These are phyloP conservation scores for Exserohilum turcica DNA, from an alignment of 2,329 filamentous ascomycete species.

Conservation along the genomic window DNA sequence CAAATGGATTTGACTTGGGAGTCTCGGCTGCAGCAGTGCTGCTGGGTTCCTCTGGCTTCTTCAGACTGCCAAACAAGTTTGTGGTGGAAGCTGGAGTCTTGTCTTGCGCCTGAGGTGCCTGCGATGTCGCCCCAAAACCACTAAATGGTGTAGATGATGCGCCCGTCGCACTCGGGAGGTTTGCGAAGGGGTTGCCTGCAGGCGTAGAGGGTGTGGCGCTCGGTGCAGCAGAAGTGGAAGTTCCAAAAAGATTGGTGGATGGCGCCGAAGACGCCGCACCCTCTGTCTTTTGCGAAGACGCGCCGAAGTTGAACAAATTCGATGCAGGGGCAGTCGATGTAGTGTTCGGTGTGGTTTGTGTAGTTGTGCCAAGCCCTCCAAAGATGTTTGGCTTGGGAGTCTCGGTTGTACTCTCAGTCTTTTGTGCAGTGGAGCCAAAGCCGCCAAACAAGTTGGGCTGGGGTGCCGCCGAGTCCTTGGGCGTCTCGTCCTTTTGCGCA, in stretches of 20 bases:
- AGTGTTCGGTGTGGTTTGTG: constrained; percentile 15
- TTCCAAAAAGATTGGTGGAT: constrained; percentile 21
- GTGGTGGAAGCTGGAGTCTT: constrained; percentile 14
- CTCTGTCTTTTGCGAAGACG: constrained; percentile 16
- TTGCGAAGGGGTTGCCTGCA: constrained; percentile 23
- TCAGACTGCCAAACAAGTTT: constrained; percentile 25
- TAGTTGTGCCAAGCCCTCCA: constrained; percentile 17
- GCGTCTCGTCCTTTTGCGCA: constrained; percentile 10
- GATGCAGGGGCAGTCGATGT: constrained; percentile 18
- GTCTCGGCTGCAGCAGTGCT: constrained; percentile 19
- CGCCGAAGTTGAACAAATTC: constrained; percentile 23
- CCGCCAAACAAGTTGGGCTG: constrained; percentile 20
- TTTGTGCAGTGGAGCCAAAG: constrained; percentile 25
- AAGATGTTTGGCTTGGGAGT: constrained; percentile 18
- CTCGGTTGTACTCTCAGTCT: constrained; percentile 13
- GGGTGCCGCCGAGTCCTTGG: constrained; percentile 14
- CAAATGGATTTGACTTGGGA: constrained; percentile 29
- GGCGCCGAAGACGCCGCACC: constrained; percentile 18
- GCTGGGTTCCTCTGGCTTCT: constrained; percentile 16
- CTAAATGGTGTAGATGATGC: constrained; percentile 13
- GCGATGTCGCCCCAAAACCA: constrained; percentile 12
- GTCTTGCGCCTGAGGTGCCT: constrained; percentile 19
- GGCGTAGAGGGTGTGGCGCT: constrained; percentile 13
- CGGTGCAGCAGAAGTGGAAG: constrained; percentile 7
- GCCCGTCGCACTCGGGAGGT: constrained; percentile 13